Evolutionary conservation across 306 rosid species (phyloP), one percentile per base, ranked within the genome.

Genomic region (Carpinus fangiana): DNA sequence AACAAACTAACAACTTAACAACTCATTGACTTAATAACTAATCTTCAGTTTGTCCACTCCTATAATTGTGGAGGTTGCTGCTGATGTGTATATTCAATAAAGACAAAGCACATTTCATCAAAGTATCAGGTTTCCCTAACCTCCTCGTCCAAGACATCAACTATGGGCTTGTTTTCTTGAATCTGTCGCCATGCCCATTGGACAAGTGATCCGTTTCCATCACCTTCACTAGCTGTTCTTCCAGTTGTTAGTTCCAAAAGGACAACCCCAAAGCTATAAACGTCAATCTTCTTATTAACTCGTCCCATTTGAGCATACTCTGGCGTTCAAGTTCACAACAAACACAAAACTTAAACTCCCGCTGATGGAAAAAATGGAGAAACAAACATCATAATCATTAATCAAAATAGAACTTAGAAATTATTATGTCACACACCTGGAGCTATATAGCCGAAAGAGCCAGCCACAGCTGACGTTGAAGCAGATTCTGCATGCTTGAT

Each of bases 381-480:
- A 28, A 12, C 4, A 6, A 6, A 4, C 0, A 23, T 9, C 12
- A 59, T 23, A 12, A 59, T 2, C 7, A 21, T 21, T 21, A 12
- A 57, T 2, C 8, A 11, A 38, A 56, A 71, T 5, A 8, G 36
- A 28, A 5, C 11, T 57, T 20, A 21, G 28, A 8, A 34, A 51
- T 55, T 2, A 46, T 61, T 13, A 17, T 43, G 17, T 14, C 46
- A 61, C 48, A 84, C 76, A 95, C 99, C 99, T 84, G 98, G 97
- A 81, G 99, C 99, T 78, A 95, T 84, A 84, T 95, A 91, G 79
- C 98, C 98, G 46, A 95, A 80, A 28, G 98, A 88, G 18, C 99
- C 98, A 13, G 87, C 91, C 11, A 95, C 93, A 48, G 87, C 70
- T 12, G 98, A 95, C 90, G 88, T 76, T 4, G 91, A 85, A n/a